phyloP scores from a whole-genome alignment of 2,329 filamentous ascomycete species.

The Cladosporium sp. region DNA sequence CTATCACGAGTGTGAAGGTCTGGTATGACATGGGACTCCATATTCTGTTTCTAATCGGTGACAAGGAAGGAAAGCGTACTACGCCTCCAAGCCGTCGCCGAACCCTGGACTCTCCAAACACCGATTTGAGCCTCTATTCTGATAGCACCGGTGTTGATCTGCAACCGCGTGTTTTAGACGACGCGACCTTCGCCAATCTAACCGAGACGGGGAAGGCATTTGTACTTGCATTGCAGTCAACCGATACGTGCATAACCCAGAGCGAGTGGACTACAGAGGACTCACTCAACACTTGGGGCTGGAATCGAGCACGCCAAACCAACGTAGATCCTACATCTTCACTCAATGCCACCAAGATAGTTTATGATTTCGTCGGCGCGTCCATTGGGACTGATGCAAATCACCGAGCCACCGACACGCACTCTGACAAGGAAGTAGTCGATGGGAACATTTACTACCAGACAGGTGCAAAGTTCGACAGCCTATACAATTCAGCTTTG shows the following conservation, averaged over 20 bases:
- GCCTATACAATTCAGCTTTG: constrained; percentile 5
- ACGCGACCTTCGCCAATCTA: neutral
- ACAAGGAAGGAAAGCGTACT: neutral
- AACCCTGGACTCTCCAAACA: neutral
- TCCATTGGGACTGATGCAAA: constrained; percentile 1
- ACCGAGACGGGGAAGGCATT: neutral
- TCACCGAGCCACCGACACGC: neutral
- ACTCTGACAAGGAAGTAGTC: neutral
- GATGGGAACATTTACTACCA: constrained; percentile 3
- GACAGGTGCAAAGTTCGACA: constrained; percentile 8
- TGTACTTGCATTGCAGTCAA: neutral
- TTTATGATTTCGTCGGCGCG: constrained; percentile 5
- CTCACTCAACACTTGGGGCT: constrained; percentile 3
- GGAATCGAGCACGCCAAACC: neutral
- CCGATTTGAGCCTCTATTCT: no score
- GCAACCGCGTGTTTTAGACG: neutral
- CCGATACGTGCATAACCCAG: neutral
- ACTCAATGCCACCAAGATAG: neutral
- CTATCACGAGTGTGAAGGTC: constrained; percentile 2
- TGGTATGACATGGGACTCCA: neutral
- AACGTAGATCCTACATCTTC: neutral
- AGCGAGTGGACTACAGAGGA: constrained; percentile 1
- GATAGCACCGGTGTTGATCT: neutral
- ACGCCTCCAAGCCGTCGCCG: neutral
- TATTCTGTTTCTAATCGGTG: neutral